A percentile compares a stretch with the other conserved stretches of the same genome.
phyloP scores from a whole-genome alignment of 352 stramenopile genomes.

The Phytopythium vexans region DNA sequence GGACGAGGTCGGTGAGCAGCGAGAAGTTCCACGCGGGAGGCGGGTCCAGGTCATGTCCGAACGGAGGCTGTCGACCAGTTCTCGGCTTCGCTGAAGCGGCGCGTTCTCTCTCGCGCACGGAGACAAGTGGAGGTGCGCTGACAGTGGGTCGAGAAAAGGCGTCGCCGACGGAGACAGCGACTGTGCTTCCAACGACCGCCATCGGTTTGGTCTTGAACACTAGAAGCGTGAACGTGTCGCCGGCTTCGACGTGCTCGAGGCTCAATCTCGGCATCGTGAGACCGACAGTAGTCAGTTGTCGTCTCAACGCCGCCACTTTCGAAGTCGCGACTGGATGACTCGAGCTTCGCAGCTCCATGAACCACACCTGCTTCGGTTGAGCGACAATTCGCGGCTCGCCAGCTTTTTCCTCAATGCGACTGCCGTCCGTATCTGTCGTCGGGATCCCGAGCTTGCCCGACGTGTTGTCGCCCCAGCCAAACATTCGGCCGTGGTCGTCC shows the following conservation, averaged over 20 bases:
- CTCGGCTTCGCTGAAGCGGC: too few relatives aligned
- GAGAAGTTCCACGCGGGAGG: conserved; percentile 37
- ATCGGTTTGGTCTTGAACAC: conserved; percentile 41
- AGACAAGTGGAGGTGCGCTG: neutral
- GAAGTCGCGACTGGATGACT: conserved; percentile 9
- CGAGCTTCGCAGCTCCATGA: conserved; percentile 30
- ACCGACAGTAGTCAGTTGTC: conserved; percentile 21
- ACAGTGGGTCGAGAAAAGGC: neutral
- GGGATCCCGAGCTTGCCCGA: conserved; percentile 31
- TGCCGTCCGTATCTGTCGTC: neutral
- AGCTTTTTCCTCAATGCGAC: too few relatives aligned
- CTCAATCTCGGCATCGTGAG: conserved; percentile 22
- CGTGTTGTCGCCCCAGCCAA: conserved; percentile 48
- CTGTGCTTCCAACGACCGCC: conserved; percentile 2
- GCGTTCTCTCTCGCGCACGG: too few relatives aligned
- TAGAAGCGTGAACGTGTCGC: conserved; percentile 45
- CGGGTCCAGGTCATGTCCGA: too few relatives aligned
- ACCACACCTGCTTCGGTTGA: conserved; percentile 33
- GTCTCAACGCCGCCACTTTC: conserved; percentile 22
- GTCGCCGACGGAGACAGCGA: neutral
- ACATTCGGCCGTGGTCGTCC: conserved; percentile 47
- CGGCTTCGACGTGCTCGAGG: conserved; percentile 33
- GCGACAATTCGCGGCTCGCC: too few relatives aligned
- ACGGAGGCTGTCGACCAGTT: neutral
- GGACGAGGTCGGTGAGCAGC: conserved; percentile 18